Percentiles rank a stretch among this genome's conserved stretches.
These are phyloP conservation scores for Sphaceloma murrayae DNA, from an alignment of 2,329 filamentous ascomycete species.

Conservation along the genomic window DNA sequence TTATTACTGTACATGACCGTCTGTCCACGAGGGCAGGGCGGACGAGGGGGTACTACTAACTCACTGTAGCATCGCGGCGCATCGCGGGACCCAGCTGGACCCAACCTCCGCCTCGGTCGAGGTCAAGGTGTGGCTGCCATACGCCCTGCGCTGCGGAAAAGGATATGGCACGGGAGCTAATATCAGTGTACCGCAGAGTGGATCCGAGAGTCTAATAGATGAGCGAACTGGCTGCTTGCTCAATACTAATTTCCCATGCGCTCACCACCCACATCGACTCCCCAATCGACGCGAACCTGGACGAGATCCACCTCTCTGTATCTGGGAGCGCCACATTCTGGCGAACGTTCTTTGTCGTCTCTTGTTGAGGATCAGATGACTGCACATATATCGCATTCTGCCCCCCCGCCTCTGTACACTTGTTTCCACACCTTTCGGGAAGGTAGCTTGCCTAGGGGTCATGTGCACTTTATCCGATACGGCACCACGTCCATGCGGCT, in stretches of 20 bases:
- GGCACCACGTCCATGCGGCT: no score
- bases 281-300: background rate
- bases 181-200: slow-evolving; percentile 9
- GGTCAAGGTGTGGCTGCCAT: background rate
- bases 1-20: no score
- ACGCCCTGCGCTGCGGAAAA: background rate
- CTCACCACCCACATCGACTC: no score
- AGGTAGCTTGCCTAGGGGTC: background rate
- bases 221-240: slow-evolving; percentile 8
- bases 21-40: no score
- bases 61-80: no score
- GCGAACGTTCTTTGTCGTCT: no score
- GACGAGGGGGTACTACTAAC: no score
- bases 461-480: no score
- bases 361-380: no score
- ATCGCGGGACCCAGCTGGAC: background rate
- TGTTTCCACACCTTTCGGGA: background rate
- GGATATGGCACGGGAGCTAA: slow-evolving; percentile 8
- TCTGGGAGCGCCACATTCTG: slow-evolving; percentile 1
- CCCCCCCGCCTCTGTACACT: no score
- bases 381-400: no score
- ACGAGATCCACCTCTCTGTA: slow-evolving; percentile 4
- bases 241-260: slow-evolving; percentile 7
- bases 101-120: no score
- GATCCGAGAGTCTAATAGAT: slow-evolving; percentile 13